phyloP scores from a whole-genome alignment of 768 basidiomycete species.

The Floccularia luteovirens region DNA sequence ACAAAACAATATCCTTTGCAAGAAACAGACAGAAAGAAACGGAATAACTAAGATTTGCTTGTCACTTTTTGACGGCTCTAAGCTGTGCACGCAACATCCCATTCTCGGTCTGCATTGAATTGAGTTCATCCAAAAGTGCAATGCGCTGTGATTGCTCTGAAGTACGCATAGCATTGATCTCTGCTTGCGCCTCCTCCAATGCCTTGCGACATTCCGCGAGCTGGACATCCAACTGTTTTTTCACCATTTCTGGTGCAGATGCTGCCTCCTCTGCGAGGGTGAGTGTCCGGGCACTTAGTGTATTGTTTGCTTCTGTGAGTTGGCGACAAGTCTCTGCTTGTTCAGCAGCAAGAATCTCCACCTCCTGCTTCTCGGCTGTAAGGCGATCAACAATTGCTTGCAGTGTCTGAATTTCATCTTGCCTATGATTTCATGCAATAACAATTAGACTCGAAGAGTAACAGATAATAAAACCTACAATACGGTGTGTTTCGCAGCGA shows the following conservation, averaged over 20 bases:
- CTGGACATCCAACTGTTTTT: slow-evolving; percentile 41
- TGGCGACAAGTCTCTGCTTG: slow-evolving; percentile 70
- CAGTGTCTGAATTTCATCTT: slow-evolving; percentile 58
- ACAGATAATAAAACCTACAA: slow-evolving; percentile 35
- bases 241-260: slow-evolving; percentile 45
- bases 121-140: slow-evolving; percentile 84
- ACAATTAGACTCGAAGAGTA: slow-evolving; percentile 6
- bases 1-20: no score
- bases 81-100: slow-evolving; percentile 62
- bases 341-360: slow-evolving; percentile 62
- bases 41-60: no score
- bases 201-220: slow-evolving; percentile 22
- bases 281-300: slow-evolving; percentile 65
- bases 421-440: slow-evolving; percentile 29
- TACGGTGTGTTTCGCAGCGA: slow-evolving; percentile 43
- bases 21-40: no score
- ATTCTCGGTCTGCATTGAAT: slow-evolving; percentile 77
- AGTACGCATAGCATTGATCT: slow-evolving; percentile 57
- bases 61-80: slow-evolving; percentile 47
- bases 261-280: slow-evolving; percentile 65
- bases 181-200: slow-evolving; percentile 57
- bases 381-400: slow-evolving; percentile 56
- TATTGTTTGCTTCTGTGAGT: slow-evolving; percentile 73
- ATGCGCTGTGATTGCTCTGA: slow-evolving; percentile 79
- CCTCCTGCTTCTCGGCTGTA: slow-evolving; percentile 52